Percentiles rank a stretch among this genome's conserved stretches.
These are phyloP conservation scores for Meyerozyma carpophila DNA, from an alignment of 1,139 yeast genomes.

Conservation along the genomic window DNA sequence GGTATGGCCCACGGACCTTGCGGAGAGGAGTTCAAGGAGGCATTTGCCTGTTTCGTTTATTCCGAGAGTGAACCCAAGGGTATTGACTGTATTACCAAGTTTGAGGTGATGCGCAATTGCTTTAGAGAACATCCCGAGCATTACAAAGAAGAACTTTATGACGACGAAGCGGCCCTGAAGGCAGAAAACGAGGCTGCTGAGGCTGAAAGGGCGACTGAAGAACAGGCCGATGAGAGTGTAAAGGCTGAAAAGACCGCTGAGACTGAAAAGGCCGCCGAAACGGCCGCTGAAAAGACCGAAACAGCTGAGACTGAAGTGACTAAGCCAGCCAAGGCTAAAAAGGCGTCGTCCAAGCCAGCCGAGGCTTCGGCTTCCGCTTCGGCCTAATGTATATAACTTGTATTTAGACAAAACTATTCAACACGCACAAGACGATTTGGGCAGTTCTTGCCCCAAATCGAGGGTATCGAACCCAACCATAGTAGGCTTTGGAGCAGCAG, in stretches of 20 bases:
- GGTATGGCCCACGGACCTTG: conserved; percentile 99
- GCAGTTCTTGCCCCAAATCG: conserved; percentile 20
- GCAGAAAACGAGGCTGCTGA: conserved; percentile 2
- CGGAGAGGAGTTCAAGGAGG: conserved; percentile 95
- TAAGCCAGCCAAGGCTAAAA: neutral
- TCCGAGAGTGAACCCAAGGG: conserved; percentile 97
- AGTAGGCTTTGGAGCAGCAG: neutral
- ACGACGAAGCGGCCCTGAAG: conserved; percentile 48
- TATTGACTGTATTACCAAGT: conserved; percentile 89
- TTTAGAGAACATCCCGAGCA: conserved; percentile 92
- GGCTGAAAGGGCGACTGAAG: conserved; percentile 6
- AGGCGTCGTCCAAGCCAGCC: conserved; percentile 1
- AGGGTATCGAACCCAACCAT: conserved; percentile 33
- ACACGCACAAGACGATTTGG: conserved; percentile 19
- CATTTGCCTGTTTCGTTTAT: conserved; percentile 92
- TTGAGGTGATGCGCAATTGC: conserved; percentile 90
- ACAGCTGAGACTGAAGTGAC: neutral
- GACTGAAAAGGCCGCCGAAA: conserved; percentile 5
- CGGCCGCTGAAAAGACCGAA: neutral
- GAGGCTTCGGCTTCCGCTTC: neutral
- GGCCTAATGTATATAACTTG: conserved; percentile 1
- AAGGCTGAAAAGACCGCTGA: conserved; percentile 6
- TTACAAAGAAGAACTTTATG: conserved; percentile 86
- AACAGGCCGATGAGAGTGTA: conserved; percentile 5
- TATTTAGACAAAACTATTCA: conserved; percentile 6